Evolutionary conservation across 345 rosid genomes (phyloP).

Genomic region (Acer saccharum): DNA sequence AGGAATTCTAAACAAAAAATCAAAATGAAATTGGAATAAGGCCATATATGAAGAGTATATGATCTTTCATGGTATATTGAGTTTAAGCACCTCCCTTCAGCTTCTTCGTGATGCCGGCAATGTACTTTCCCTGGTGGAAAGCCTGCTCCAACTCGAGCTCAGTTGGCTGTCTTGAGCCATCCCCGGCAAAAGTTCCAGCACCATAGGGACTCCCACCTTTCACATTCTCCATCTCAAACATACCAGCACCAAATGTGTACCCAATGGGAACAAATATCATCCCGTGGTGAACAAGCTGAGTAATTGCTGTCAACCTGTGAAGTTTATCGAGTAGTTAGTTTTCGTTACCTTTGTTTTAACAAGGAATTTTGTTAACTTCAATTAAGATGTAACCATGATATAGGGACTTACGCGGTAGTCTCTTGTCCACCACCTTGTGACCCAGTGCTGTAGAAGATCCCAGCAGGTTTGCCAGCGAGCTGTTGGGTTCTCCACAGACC

Average conservation of each 20-base stretch:
- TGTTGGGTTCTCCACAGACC: conserved; percentile 91
- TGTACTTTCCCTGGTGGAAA: conserved; percentile 96
- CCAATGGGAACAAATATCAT: conserved; percentile 92
- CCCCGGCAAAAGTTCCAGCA: conserved; percentile 92
- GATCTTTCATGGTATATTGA: conserved; percentile 6
- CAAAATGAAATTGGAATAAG: conserved; percentile 6
- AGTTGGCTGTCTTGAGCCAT: conserved; percentile 85
- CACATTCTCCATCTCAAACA: conserved; percentile 93
- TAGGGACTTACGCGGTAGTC: conserved; percentile 83
- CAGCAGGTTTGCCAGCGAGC: conserved; percentile 98
- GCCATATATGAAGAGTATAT: conserved; percentile 1
- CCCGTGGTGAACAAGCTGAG: conserved; percentile 97
- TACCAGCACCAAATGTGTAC: conserved; percentile 95
- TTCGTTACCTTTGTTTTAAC: background rate
- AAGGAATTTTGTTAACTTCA: background rate
- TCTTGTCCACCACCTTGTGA: conserved; percentile 99
- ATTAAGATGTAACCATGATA: background rate
- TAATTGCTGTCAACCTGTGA: conserved; percentile 84
- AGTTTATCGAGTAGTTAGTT: background rate
- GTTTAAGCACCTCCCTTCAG: conserved; percentile 65
- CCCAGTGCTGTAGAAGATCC: conserved; percentile 94
- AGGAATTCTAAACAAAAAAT: conserved; percentile 14
- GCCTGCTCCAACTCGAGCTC: conserved; percentile 84
- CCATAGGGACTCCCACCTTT: conserved; percentile 98
- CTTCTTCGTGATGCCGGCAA: conserved; percentile 84